Percentiles rank a stretch among this genome's conserved stretches.
These are phyloP conservation scores for Scheffersomyces titani DNA, from an alignment of 1,139 yeast species.

Conservation along the genomic window DNA sequence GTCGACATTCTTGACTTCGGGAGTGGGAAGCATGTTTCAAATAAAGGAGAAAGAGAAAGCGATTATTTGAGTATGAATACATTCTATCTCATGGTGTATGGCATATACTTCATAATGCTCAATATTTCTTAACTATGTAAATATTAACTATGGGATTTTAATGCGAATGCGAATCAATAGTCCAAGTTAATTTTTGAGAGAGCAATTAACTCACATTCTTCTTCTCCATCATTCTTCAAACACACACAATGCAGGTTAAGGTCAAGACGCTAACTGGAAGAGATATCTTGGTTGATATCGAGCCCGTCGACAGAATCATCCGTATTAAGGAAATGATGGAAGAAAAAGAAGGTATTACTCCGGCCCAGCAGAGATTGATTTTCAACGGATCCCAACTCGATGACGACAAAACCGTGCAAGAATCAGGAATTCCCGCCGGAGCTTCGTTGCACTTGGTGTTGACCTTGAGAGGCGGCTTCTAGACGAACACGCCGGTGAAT, in stretches of 20 bases:
- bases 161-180: too few species aligned
- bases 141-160: too few species aligned
- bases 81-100: background rate
- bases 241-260: slow-evolving; percentile 56
- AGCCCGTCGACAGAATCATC: slow-evolving; percentile 72
- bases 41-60: background rate
- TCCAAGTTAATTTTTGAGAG: too few species aligned
- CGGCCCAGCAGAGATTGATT: slow-evolving; percentile 89
- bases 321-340: slow-evolving; percentile 91
- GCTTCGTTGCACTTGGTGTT: slow-evolving; percentile 85
- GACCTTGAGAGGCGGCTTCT: slow-evolving; percentile 81
- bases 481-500: background rate
- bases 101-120: too few species aligned
- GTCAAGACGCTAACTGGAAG: slow-evolving; percentile 81
- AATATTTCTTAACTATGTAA: too few species aligned
- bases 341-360: slow-evolving; percentile 97
- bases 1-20: slow-evolving; percentile 31
- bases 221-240: too few species aligned
- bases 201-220: too few species aligned
- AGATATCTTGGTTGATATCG: slow-evolving; percentile 81
- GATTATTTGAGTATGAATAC: slow-evolving; percentile 21
- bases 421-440: slow-evolving; percentile 71
- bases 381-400: slow-evolving; percentile 91
- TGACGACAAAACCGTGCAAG: slow-evolving; percentile 69
- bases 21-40: slow-evolving; percentile 41